phyloP scores from a whole-genome alignment of 495 filamentous ascomycete species.

The Podospora appendiculata region DNA sequence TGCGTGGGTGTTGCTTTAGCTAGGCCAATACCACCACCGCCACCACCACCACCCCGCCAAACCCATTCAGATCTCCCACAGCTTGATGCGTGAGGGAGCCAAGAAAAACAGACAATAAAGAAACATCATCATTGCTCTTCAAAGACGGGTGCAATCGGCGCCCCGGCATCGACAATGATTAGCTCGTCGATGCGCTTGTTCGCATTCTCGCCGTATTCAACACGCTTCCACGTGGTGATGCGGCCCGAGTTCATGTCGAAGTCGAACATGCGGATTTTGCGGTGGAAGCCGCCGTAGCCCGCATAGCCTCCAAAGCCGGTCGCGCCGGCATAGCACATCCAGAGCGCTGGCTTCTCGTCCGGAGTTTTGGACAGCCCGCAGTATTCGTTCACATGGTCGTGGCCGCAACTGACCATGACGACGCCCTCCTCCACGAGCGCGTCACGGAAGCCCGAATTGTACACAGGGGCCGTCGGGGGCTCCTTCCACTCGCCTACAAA shows the following conservation, averaged over 20 bases:
- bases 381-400: conserved; percentile 97
- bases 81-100: not conserved
- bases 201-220: conserved; percentile 72
- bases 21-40: too few relatives aligned
- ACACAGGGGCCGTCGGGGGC: conserved; percentile 71
- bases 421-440: conserved; percentile 80
- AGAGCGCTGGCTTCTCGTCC: conserved; percentile 61
- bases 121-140: conserved; percentile 1
- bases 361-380: conserved; percentile 60
- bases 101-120: not conserved
- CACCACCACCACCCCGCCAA: too few relatives aligned
- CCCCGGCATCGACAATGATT: conserved; percentile 79
- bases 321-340: conserved; percentile 97
- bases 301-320: conserved; percentile 90
- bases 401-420: conserved; percentile 80
- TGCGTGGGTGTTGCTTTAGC: too few relatives aligned
- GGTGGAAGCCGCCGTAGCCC: conserved; percentile 76
- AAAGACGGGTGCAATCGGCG: conserved; percentile 37
- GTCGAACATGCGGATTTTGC: conserved; percentile 81
- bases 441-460: conserved; percentile 82
- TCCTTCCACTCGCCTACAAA: conserved; percentile 65
- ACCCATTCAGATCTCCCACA: too few relatives aligned
- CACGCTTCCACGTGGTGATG: conserved; percentile 84
- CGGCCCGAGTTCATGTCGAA: conserved; percentile 82
- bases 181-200: conserved; percentile 70